Percentiles rank a stretch among this genome's conserved stretches.
Evolutionary conservation across 1,284 basidiomycete species (phyloP).

Genomic region (Schizopora paradoxa): DNA sequence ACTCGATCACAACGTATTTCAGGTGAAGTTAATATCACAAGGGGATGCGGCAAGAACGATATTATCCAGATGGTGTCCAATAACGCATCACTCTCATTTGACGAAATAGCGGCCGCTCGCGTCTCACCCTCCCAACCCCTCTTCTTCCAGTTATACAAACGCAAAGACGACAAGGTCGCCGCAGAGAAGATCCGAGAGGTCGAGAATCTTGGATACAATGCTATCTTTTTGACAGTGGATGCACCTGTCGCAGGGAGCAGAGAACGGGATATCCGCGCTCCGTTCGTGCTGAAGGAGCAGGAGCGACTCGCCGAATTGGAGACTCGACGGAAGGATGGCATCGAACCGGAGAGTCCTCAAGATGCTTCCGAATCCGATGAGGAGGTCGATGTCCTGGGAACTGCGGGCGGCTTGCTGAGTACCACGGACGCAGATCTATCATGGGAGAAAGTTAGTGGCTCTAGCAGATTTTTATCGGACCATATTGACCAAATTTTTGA

Average conservation of each 20-base stretch:
- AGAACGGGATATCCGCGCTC: slow-evolving; percentile 70
- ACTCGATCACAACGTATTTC: too few species aligned
- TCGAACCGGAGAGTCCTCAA: slow-evolving; percentile 26
- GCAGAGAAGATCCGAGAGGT: slow-evolving; percentile 70
- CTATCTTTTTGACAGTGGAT: slow-evolving; percentile 90
- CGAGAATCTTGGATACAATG: slow-evolving; percentile 70
- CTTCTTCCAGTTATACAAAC: slow-evolving; percentile 88
- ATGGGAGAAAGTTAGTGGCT: slow-evolving; percentile 50
- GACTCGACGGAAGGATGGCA: slow-evolving; percentile 18
- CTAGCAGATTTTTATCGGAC: background rate
- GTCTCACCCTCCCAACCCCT: slow-evolving; percentile 59
- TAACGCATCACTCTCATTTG: slow-evolving; percentile 77
- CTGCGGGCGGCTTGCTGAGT: slow-evolving; percentile 57
- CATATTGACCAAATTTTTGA: slow-evolving; percentile 8
- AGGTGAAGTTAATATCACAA: slow-evolving; percentile 83
- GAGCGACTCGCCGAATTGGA: slow-evolving; percentile 35
- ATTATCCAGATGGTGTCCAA: slow-evolving; percentile 89
- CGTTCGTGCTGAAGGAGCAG: slow-evolving; percentile 57
- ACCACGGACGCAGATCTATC: slow-evolving; percentile 69
- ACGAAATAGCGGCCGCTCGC: slow-evolving; percentile 60
- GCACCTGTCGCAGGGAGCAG: slow-evolving; percentile 83
- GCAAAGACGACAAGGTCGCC: slow-evolving; percentile 64
- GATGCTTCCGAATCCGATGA: slow-evolving; percentile 34
- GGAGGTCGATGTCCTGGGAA: slow-evolving; percentile 46
- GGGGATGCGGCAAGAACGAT: slow-evolving; percentile 61